Evolutionary conservation across 306 rosid species (phyloP).

Genomic region (Dryas octopetala): DNA sequence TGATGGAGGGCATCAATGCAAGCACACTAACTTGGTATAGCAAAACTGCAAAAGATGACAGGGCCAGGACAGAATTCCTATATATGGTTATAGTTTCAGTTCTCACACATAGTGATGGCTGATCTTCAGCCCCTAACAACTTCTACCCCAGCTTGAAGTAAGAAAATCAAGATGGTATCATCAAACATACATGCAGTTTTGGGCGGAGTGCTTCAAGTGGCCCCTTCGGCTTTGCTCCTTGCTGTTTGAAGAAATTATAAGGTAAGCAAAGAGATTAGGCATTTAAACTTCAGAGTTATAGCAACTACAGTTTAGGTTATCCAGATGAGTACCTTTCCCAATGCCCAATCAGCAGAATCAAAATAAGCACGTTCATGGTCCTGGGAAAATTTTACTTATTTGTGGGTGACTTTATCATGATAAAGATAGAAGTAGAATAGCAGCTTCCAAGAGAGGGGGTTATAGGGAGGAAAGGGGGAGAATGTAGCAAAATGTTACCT

Average conservation of each 20-base stretch:
- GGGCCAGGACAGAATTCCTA: neutral
- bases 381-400: conserved; percentile 41
- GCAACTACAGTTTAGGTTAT: conserved; percentile 8
- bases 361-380: conserved; percentile 98
- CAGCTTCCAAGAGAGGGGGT: neutral
- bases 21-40: neutral
- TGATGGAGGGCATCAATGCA: neutral
- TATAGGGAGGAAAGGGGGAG: neutral
- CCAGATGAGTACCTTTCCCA: conserved; percentile 71
- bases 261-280: conserved; percentile 26
- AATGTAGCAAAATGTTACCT: conserved; percentile 43
- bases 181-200: conserved; percentile 76
- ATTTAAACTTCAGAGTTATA: conserved; percentile 21
- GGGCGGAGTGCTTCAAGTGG: conserved; percentile 99
- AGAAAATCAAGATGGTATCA: neutral
- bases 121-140: conserved; percentile 1
- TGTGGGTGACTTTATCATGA: conserved; percentile 16
- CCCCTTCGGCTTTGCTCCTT: conserved; percentile 95
- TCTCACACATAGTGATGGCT: neutral
- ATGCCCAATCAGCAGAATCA: conserved; percentile 99
- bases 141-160: neutral
- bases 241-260: conserved; percentile 49
- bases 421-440: neutral
- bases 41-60: neutral
- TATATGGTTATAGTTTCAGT: neutral